phyloP scores from a whole-genome alignment of 140 eudicot genomes.

The Anethum foeniculum region DNA sequence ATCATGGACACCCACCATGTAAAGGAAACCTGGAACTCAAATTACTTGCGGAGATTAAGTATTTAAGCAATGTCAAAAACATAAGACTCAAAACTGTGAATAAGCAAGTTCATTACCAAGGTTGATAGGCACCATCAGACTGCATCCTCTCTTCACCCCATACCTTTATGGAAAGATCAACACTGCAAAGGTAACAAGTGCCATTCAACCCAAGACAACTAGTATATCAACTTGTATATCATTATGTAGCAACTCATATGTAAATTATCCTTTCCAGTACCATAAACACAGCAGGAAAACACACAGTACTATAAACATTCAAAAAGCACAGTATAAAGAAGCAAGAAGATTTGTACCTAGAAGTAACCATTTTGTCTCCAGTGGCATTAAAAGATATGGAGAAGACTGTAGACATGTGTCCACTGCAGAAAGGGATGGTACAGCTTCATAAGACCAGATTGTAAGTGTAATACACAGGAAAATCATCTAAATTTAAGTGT shows the following conservation, averaged over 20 bases:
- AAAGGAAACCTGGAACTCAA: neutral
- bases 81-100: neutral
- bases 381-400: conserved; percentile 62
- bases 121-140: conserved; percentile 41
- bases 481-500: neutral
- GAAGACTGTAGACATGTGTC: conserved; percentile 90
- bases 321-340: neutral
- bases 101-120: conserved; percentile 52
- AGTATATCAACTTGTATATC: neutral
- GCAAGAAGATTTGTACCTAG: conserved; percentile 48
- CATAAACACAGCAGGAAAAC: neutral
- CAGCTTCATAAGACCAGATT: conserved; percentile 5
- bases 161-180: conserved; percentile 73
- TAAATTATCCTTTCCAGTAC: neutral
- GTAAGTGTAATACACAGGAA: neutral
- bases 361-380: conserved; percentile 91
- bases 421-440: conserved; percentile 38
- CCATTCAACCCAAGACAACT: neutral
- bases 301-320: neutral
- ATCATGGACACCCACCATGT: neutral
- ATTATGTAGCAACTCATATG: neutral
- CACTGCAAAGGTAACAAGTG: conserved; percentile 39
- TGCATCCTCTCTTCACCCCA: conserved; percentile 70
- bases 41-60: neutral
- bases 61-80: neutral